These are phyloP conservation scores for Hymenochaete sp. DNA, from an alignment of 1,284 basidiomycete species.

Conservation along the genomic window DNA sequence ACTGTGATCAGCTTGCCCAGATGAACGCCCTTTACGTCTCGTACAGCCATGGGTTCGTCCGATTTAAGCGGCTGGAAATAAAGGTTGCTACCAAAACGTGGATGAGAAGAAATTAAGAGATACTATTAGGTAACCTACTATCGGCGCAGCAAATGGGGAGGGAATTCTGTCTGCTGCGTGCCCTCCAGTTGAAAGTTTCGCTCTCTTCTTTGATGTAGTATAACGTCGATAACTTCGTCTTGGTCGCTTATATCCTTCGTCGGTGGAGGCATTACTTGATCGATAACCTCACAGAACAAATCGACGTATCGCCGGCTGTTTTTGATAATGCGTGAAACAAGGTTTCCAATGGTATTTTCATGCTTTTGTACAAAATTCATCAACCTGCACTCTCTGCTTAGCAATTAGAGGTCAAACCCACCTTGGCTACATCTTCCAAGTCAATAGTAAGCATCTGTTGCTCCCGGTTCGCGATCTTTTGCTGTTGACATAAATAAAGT, in stretches of 20 bases:
- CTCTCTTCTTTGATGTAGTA: constrained; percentile 86
- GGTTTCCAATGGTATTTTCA: constrained; percentile 55
- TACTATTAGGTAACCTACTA: constrained; percentile 61
- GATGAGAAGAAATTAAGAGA: constrained; percentile 5
- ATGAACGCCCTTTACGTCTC: constrained; percentile 79
- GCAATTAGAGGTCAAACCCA: constrained; percentile 26
- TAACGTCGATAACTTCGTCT: constrained; percentile 91
- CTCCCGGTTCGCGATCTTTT: constrained; percentile 89
- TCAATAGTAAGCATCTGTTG: constrained; percentile 79
- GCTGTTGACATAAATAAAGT: constrained; percentile 37
- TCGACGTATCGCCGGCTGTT: constrained; percentile 90
- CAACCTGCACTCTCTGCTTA: constrained; percentile 1
- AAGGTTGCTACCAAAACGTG: constrained; percentile 58
- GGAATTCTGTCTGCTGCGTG: constrained; percentile 62
- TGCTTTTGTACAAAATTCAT: constrained; percentile 33
- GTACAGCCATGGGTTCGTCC: constrained; percentile 77
- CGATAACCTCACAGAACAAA: constrained; percentile 87
- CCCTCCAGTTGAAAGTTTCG: constrained; percentile 75
- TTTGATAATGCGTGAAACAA: constrained; percentile 67
- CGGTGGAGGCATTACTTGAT: constrained; percentile 79
- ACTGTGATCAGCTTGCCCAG: constrained; percentile 92
- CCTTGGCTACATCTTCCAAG: constrained; percentile 70
- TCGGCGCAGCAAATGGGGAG: constrained; percentile 83
- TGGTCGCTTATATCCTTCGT: constrained; percentile 83
- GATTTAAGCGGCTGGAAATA: constrained; percentile 83